Base-by-base conservation (phyloP, 2,329 filamentous ascomycete genomes). In the Penicillium sp. region DNA sequence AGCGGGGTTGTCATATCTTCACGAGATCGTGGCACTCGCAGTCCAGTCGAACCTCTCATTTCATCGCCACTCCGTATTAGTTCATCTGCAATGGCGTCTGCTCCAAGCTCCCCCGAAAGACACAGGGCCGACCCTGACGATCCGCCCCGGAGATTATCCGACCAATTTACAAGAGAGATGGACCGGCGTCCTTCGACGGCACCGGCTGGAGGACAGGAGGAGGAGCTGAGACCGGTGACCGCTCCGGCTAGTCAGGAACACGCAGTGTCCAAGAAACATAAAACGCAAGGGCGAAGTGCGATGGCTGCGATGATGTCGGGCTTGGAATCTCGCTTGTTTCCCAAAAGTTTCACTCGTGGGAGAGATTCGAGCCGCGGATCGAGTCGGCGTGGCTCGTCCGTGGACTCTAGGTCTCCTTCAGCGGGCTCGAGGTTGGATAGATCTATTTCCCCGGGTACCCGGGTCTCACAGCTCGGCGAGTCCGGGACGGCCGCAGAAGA, bases 221-320 rank as follows among this genome's bases (percentile, higher is more conserved):
- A 62, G 21, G 47, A 57, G 49, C 49, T 48, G 21, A 65, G 52
- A 44, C 58, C 57, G 9, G 61, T 61, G 21, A 8, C 45, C 21
- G 48, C 62, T 16, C 47, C 57, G 3, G 10, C 39, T 3, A 39
- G 31, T 44, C 42, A 55, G 3, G 63, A 64, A 31, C 54, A 56
- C 8, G 29, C 48, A 3, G 33, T 49, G 4, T 44, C 35, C 1
- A 64, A 63, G 54, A 64, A 60, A 42, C 55, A 61, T 14, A 60
- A 57, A 22, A 45, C 58, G 14, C 65, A 68, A 19, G 58, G 62
- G 29, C 68, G 72, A 48, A 74, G 73, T 44, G 73, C 80, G n/a
- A 80, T 83, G 78, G 79, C 79, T 5, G 72, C 75, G 22, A 72
- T 78, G 47, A 76, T 78, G 72, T 74, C 74, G 19, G 77, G 76